A percentile compares a stretch with the other conserved stretches of the same genome.
Conservation (phyloP, 2,329 filamentous ascomycete genomes). For the Ambrosiella xylebori region DNA sequence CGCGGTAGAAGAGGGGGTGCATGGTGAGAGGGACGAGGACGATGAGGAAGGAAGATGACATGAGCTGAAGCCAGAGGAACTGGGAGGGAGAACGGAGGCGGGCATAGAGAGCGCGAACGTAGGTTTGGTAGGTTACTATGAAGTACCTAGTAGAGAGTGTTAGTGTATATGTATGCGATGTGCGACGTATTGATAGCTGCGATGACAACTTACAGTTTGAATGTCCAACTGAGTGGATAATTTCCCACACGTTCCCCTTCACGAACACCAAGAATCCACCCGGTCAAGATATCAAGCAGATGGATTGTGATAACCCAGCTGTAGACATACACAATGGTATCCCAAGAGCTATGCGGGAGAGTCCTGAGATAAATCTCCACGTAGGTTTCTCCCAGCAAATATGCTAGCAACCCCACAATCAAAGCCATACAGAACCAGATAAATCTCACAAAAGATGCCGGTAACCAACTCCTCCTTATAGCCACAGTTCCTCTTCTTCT, state of each 20-base stretch:
- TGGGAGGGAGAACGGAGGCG: conserved; percentile 47
- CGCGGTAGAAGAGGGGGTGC: conserved; percentile 39
- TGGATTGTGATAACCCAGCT: conserved; percentile 53
- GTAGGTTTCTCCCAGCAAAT: conserved; percentile 51
- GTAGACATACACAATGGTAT: conserved; percentile 53
- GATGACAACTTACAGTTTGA: conserved; percentile 39
- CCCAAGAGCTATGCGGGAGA: conserved; percentile 46
- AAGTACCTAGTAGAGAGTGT: conserved; percentile 34
- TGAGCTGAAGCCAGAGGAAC: conserved; percentile 46
- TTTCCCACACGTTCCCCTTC: conserved; percentile 51
- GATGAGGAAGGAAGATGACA: conserved; percentile 46
- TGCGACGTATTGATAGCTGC: not conserved
- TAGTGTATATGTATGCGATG: not conserved
- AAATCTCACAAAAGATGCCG: conserved; percentile 50
- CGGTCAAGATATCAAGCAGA: conserved; percentile 44
- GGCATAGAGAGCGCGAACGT: conserved; percentile 51
- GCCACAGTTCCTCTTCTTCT: conserved; percentile 19
- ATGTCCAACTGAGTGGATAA: conserved; percentile 54
- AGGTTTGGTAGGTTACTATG: conserved; percentile 53
- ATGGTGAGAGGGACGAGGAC: conserved; percentile 47
- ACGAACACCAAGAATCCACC: conserved; percentile 48
- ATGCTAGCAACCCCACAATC: conserved; percentile 44
- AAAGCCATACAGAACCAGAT: conserved; percentile 52
- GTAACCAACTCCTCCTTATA: conserved; percentile 38
- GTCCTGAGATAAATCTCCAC: conserved; percentile 52